Evolutionary conservation across 352 stramenopile species (phyloP).

Genomic region (Phytophthora citrophthora): DNA sequence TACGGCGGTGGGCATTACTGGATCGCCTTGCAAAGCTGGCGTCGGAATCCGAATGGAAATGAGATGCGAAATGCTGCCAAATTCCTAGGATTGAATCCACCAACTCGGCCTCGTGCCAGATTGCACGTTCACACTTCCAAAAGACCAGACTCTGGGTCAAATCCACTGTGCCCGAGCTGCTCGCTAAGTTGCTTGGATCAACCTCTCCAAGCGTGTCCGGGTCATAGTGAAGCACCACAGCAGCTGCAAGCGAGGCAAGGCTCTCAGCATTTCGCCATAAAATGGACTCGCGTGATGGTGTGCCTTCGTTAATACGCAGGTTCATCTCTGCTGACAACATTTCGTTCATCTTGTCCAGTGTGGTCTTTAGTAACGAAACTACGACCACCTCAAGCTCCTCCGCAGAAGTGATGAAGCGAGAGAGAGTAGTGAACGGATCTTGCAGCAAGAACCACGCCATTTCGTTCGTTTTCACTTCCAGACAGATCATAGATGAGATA

Average conservation of each 20-base stretch:
- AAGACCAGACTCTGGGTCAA: conserved; percentile 51
- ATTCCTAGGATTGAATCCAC: conserved; percentile 77
- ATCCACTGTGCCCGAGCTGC: conserved; percentile 19
- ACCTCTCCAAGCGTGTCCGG: conserved; percentile 71
- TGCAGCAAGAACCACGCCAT: conserved; percentile 83
- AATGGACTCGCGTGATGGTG: conserved; percentile 72
- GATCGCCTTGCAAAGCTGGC: conserved; percentile 76
- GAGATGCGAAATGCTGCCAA: conserved; percentile 82
- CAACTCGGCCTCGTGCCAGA: conserved; percentile 79
- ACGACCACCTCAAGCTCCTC: conserved; percentile 75
- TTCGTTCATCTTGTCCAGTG: conserved; percentile 81
- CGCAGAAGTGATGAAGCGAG: conserved; percentile 65
- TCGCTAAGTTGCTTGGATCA: conserved; percentile 44
- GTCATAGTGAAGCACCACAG: conserved; percentile 86
- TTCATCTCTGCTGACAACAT: conserved; percentile 77
- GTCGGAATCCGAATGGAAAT: conserved; percentile 77
- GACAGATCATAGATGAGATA: conserved; percentile 82
- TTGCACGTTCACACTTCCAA: conserved; percentile 79
- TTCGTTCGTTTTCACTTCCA: conserved; percentile 85
- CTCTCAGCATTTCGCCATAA: conserved; percentile 85
- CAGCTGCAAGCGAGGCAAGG: conserved; percentile 68
- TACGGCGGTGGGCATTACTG: conserved; percentile 46
- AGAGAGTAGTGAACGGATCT: conserved; percentile 77
- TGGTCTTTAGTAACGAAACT: conserved; percentile 74
- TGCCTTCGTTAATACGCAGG: conserved; percentile 61